Evolutionary conservation across 495 filamentous ascomycete genomes (phyloP).

Genomic region (Lineolata rhizophorae): DNA sequence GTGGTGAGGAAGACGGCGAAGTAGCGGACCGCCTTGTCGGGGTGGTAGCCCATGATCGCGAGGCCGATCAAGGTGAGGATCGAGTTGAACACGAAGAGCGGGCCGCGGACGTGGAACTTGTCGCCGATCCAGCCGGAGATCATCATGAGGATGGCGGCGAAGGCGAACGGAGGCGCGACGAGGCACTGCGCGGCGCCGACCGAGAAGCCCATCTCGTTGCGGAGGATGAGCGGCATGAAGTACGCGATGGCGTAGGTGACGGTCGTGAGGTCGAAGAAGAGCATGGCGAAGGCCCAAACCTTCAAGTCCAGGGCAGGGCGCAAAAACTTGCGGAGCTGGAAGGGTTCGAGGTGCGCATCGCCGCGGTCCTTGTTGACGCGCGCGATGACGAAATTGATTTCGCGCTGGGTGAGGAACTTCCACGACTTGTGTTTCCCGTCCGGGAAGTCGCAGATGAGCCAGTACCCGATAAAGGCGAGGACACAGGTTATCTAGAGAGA

Average conservation of each 20-base stretch:
- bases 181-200: constrained; percentile 22
- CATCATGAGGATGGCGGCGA: constrained; percentile 20
- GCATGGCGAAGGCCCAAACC: constrained; percentile 22
- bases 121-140: constrained; percentile 30
- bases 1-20: constrained; percentile 45
- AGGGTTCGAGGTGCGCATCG: constrained; percentile 15
- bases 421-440: constrained; percentile 14
- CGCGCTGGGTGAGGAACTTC: constrained; percentile 13
- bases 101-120: constrained; percentile 31
- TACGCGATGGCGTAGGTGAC: constrained; percentile 27
- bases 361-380: constrained; percentile 20
- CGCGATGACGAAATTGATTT: constrained; percentile 18
- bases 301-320: constrained; percentile 15
- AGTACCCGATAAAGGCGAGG: constrained; percentile 17
- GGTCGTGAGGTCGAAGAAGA: constrained; percentile 24
- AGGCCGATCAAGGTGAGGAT: constrained; percentile 25
- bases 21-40: constrained; percentile 28
- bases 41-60: constrained; percentile 30
- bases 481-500: constrained; percentile 14
- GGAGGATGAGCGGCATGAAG: constrained; percentile 30
- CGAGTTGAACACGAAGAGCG: constrained; percentile 33
- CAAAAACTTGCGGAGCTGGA: constrained; percentile 16
- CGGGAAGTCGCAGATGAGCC: constrained; percentile 13
- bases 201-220: constrained; percentile 24
- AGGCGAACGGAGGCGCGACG: constrained; percentile 21